Evolutionary conservation across 2,329 filamentous ascomycete species (phyloP).

Genomic region (Camptophora hylomeconis): DNA sequence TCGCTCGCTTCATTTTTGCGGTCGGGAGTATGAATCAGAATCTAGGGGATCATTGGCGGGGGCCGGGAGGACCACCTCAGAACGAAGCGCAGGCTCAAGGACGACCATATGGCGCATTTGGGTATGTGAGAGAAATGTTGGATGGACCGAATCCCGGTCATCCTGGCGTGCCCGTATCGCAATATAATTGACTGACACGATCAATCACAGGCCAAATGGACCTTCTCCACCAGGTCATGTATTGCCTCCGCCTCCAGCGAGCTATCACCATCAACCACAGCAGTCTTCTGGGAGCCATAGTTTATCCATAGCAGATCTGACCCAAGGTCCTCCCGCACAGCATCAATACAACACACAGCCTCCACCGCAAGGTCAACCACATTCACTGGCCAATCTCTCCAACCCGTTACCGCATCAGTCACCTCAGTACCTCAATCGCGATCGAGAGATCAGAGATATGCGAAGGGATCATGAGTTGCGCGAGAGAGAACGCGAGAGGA

Average conservation of each 20-base stretch:
- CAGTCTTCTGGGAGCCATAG: constrained; percentile 30
- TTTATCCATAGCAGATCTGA: constrained; percentile 34
- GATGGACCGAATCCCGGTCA: no score
- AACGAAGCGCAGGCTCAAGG: constrained; percentile 11
- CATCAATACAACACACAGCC: constrained; percentile 30
- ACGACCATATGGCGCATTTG: constrained; percentile 30
- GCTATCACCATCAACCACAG: constrained; percentile 20
- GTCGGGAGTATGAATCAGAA: constrained; percentile 12
- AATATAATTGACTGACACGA: no score
- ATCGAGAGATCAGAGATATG: constrained; percentile 31
- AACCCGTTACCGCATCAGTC: constrained; percentile 16
- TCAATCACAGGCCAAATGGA: constrained; percentile 17
- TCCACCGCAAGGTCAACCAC: constrained; percentile 14
- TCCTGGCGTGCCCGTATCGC: no score
- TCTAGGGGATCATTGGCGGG: constrained; percentile 22
- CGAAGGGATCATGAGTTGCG: constrained; percentile 45
- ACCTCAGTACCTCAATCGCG: constrained; percentile 15
- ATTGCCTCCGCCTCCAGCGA: constrained; percentile 15
- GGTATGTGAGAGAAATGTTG: constrained; percentile 28
- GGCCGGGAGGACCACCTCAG: constrained; percentile 27
- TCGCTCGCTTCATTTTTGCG: not conserved
- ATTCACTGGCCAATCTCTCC: constrained; percentile 10
- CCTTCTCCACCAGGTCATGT: constrained; percentile 25
- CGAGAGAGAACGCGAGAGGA: constrained; percentile 35
- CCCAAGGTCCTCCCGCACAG: constrained; percentile 28